Evolutionary conservation across 2,329 filamentous ascomycete genomes (phyloP).

Genomic region (Stagonosporopsis rhizophila): DNA sequence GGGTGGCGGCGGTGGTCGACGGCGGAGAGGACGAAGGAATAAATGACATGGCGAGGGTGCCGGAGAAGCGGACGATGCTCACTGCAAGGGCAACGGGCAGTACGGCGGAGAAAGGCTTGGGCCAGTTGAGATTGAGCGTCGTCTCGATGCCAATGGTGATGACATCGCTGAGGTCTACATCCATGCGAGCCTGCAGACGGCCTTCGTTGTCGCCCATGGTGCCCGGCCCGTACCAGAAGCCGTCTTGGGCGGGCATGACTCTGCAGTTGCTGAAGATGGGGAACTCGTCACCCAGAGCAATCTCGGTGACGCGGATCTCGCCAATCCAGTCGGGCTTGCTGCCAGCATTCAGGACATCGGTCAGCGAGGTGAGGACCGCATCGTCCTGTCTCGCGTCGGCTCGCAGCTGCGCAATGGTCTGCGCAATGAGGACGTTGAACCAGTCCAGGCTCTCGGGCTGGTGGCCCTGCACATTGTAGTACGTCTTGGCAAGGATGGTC

Average conservation of each 20-base stretch:
- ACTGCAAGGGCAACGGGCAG: constrained; percentile 91
- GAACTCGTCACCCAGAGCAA: constrained; percentile 94
- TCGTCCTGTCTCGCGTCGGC: constrained; percentile 92
- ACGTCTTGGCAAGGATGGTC: constrained; percentile 94
- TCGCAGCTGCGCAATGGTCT: constrained; percentile 94
- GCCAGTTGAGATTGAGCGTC: constrained; percentile 92
- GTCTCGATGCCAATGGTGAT: constrained; percentile 95
- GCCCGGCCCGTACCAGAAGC: constrained; percentile 56
- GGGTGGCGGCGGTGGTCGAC: constrained; percentile 42
- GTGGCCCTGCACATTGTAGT: constrained; percentile 94
- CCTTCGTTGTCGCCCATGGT: constrained; percentile 68
- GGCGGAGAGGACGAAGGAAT: constrained; percentile 67
- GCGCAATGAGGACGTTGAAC: constrained; percentile 97
- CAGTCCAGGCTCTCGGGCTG: constrained; percentile 97
- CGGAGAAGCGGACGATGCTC: constrained; percentile 91
- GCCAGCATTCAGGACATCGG: constrained; percentile 83
- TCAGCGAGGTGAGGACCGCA: constrained; percentile 84
- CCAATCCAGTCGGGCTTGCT: constrained; percentile 90
- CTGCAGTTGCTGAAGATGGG: constrained; percentile 98
- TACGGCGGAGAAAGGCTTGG: constrained; percentile 85
- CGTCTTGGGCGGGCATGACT: constrained; percentile 89
- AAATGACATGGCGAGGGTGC: constrained; percentile 91
- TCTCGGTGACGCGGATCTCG: constrained; percentile 90
- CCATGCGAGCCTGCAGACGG: constrained; percentile 90
- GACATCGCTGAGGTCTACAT: constrained; percentile 95